These are phyloP conservation scores for Xerocomellus chrysenteron DNA, from an alignment of 768 basidiomycete genomes.

Conservation along the genomic window DNA sequence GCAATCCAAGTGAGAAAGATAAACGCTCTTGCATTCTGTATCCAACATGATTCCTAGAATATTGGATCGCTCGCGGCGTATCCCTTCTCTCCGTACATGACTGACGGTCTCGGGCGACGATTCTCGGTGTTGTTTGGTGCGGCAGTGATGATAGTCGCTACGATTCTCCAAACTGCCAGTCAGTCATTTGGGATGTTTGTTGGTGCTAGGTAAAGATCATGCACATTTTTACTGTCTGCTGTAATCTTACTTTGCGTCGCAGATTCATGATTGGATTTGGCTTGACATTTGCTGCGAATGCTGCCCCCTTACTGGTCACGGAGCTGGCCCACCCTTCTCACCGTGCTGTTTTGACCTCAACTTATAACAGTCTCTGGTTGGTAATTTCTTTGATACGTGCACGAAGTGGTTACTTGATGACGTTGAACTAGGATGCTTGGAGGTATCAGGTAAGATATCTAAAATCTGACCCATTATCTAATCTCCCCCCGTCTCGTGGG, in stretches of 20 bases:
- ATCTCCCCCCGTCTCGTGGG: not conserved
- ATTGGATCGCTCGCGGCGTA: slow-evolving; percentile 40
- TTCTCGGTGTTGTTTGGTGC: slow-evolving; percentile 39
- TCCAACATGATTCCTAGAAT: slow-evolving; percentile 25
- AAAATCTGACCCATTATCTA: not conserved
- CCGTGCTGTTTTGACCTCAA: slow-evolving; percentile 43
- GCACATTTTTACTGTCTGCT: not conserved
- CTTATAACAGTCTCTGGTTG: slow-evolving; percentile 46
- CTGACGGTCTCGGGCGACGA: slow-evolving; percentile 41
- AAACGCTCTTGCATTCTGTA: no score
- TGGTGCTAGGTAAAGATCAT: slow-evolving; percentile 20
- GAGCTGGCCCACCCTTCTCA: slow-evolving; percentile 53
- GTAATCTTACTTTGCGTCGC: no score
- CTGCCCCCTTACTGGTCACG: slow-evolving; percentile 50
- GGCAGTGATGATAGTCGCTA: slow-evolving; percentile 37
- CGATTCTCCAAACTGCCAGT: slow-evolving; percentile 37
- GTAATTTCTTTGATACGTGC: not conserved
- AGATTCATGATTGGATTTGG: slow-evolving; percentile 44
- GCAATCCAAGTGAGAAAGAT: slow-evolving; percentile 4
- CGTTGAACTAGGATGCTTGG: slow-evolving; percentile 23
- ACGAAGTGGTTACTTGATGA: not conserved
- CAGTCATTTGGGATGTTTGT: slow-evolving; percentile 45
- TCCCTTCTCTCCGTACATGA: slow-evolving; percentile 40
- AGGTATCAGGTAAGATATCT: slow-evolving; percentile 30
- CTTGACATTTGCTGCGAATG: slow-evolving; percentile 39